Evolutionary conservation across 2,329 filamentous ascomycete species (phyloP).

Genomic region (Aspergillus alliaceus): DNA sequence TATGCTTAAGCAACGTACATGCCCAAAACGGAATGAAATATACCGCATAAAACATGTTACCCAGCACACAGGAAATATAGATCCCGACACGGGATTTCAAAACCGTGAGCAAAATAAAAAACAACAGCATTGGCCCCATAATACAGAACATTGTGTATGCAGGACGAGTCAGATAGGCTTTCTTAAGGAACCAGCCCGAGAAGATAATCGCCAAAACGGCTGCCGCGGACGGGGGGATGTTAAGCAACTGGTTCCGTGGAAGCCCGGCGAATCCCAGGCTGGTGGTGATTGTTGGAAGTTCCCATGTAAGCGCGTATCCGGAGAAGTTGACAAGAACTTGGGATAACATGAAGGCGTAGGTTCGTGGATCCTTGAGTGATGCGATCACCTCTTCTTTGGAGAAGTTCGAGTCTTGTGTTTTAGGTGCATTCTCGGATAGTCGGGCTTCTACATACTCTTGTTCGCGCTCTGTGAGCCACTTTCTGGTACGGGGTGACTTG

Average conservation of each 20-base stretch:
- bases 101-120: conserved; percentile 9
- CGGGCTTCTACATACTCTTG: conserved; percentile 14
- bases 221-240: conserved; percentile 10
- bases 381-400: conserved; percentile 9
- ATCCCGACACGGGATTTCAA: conserved; percentile 7
- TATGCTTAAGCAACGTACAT: conserved; percentile 2
- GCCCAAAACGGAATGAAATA: conserved; percentile 18
- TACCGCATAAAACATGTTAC: conserved; percentile 14
- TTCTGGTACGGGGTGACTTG: conserved; percentile 3
- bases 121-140: conserved; percentile 13
- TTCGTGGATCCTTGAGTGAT: conserved; percentile 10
- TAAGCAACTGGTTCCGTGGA: conserved; percentile 14
- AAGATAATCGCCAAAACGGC: conserved; percentile 12
- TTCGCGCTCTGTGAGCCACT: conserved; percentile 14
- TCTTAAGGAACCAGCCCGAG: conserved; percentile 12
- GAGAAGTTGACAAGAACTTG: conserved; percentile 15
- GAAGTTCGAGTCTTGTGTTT: conserved; percentile 8
- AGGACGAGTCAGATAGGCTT: conserved; percentile 11
- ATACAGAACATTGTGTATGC: conserved; percentile 11
- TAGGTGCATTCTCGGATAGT: conserved; percentile 12
- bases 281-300: conserved; percentile 15
- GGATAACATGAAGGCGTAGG: conserved; percentile 15
- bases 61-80: conserved; percentile 13
- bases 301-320: conserved; percentile 13
- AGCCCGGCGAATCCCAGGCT: conserved; percentile 13